Evolutionary conservation across 192 early-diverging fungal genomes (phyloP).

Genomic region (Phlyctochytrium arcticum): DNA sequence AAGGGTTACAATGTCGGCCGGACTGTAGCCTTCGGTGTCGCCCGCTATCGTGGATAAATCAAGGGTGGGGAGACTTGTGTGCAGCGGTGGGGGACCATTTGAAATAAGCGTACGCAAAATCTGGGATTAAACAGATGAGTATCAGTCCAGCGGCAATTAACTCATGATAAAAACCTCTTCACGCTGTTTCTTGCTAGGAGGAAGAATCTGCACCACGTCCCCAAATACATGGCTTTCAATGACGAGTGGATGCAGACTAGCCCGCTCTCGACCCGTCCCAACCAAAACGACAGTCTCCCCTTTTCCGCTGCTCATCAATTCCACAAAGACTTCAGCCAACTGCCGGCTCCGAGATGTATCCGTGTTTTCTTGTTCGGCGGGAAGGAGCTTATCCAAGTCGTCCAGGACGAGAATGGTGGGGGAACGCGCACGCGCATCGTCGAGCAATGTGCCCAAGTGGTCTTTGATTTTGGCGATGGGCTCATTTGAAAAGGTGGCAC

Average conservation of each 20-base stretch:
- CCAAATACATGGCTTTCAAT: conserved; percentile 60
- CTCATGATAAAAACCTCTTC: conserved; percentile 38
- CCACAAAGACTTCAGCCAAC: conserved; percentile 59
- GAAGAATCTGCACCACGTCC: conserved; percentile 56
- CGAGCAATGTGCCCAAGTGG: conserved; percentile 53
- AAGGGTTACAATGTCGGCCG: conserved; percentile 73
- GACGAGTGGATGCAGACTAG: conserved; percentile 55
- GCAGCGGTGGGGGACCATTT: conserved; percentile 41
- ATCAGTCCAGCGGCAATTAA: not conserved
- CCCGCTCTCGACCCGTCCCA: conserved; percentile 64
- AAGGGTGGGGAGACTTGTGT: conserved; percentile 50
- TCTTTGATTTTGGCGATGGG: conserved; percentile 57
- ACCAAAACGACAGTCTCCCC: conserved; percentile 43
- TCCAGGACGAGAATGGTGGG: conserved; percentile 75
- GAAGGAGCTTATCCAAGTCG: conserved; percentile 69
- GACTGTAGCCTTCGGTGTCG: conserved; percentile 83
- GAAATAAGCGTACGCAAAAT: conserved; percentile 70
- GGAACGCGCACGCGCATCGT: conserved; percentile 62
- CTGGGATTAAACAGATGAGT: conserved; percentile 17
- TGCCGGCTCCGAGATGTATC: conserved; percentile 63
- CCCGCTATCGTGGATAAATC: conserved; percentile 71
- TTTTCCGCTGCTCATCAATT: conserved; percentile 44
- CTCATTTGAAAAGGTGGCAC: conserved; percentile 62
- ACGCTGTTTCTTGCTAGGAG: conserved; percentile 63
- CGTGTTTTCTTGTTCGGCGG: conserved; percentile 67